These are phyloP conservation scores for Irpex sp. DNA, from an alignment of 1,284 basidiomycete species.

Conservation along the genomic window DNA sequence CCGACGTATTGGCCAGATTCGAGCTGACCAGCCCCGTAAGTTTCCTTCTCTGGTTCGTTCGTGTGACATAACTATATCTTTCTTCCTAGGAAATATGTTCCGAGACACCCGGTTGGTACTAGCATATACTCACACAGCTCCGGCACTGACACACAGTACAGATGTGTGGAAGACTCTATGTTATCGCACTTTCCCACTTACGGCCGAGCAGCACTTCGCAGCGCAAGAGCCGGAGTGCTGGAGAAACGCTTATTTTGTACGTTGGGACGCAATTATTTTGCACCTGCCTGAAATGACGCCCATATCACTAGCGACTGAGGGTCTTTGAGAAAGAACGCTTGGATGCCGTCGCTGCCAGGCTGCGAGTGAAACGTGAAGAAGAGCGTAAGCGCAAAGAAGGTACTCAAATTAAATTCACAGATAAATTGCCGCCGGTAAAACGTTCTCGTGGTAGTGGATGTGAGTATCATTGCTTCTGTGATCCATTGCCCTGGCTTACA, in stretches of 20 bases:
- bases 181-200: conserved; percentile 51
- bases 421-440: conserved; percentile 59
- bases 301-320: conserved; percentile 41
- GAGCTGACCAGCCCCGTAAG: conserved; percentile 69
- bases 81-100: conserved; percentile 37
- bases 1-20: conserved; percentile 62
- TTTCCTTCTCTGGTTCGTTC: conserved; percentile 12
- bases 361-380: conserved; percentile 62
- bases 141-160: conserved; percentile 27
- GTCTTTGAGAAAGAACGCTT: conserved; percentile 56
- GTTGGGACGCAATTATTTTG: conserved; percentile 58
- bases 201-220: conserved; percentile 41
- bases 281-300: conserved; percentile 1
- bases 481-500: conserved; percentile 7
- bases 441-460: conserved; percentile 44
- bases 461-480: conserved; percentile 30
- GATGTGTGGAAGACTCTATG: conserved; percentile 71
- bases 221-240: conserved; percentile 54
- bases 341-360: conserved; percentile 52
- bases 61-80: not conserved
- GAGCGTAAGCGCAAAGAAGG: conserved; percentile 70
- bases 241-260: conserved; percentile 66
- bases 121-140: conserved; percentile 2
- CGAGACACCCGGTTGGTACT: conserved; percentile 52
- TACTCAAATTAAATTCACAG: conserved; percentile 67